These are phyloP conservation scores for Dactylellina drechsleri DNA, from an alignment of 2,329 filamentous ascomycete genomes.

Conservation along the genomic window DNA sequence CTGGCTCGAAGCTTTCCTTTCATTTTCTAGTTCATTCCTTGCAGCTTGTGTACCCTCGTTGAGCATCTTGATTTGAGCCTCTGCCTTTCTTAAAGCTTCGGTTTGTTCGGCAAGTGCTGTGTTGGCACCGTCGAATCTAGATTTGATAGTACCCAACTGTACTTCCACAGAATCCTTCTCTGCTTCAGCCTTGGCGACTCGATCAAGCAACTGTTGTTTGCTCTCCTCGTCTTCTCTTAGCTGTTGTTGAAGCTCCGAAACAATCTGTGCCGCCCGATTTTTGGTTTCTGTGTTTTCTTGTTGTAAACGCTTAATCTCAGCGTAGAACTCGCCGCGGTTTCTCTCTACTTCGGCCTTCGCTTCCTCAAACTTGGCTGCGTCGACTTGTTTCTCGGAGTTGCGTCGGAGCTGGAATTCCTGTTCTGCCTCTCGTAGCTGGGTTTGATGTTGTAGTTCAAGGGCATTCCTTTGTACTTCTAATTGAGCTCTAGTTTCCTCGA, in stretches of 20 bases:
- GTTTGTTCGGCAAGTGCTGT: conserved; percentile 14
- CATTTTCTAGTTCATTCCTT: conserved; percentile 22
- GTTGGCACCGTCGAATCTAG: conserved; percentile 30
- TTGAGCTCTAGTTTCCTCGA: conserved; percentile 37
- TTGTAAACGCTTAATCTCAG: conserved; percentile 25
- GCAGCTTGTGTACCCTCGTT: conserved; percentile 18
- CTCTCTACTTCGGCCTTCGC: conserved; percentile 29
- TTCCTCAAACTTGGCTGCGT: conserved; percentile 31
- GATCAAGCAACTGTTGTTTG: conserved; percentile 47
- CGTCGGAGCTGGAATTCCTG: conserved; percentile 23
- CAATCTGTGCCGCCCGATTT: conserved; percentile 33
- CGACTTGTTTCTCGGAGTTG: conserved; percentile 24
- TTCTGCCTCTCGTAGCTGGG: conserved; percentile 38
- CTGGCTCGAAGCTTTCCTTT: conserved; percentile 18
- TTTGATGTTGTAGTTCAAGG: conserved; percentile 30
- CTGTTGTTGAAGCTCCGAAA: conserved; percentile 45
- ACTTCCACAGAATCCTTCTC: conserved; percentile 31
- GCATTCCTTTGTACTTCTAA: conserved; percentile 22
- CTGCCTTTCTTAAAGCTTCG: conserved; percentile 23
- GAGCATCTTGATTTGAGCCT: conserved; percentile 29
- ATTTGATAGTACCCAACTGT: conserved; percentile 10
- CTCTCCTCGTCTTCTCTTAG: conserved; percentile 45
- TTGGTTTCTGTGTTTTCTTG: conserved; percentile 36
- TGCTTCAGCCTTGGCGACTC: conserved; percentile 44
- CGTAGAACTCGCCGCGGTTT: conserved; percentile 11